A percentile compares a stretch with the other conserved stretches of the same genome.
phyloP scores from a whole-genome alignment of 2,329 filamentous ascomycete species.

The Sporothrix luriei region DNA sequence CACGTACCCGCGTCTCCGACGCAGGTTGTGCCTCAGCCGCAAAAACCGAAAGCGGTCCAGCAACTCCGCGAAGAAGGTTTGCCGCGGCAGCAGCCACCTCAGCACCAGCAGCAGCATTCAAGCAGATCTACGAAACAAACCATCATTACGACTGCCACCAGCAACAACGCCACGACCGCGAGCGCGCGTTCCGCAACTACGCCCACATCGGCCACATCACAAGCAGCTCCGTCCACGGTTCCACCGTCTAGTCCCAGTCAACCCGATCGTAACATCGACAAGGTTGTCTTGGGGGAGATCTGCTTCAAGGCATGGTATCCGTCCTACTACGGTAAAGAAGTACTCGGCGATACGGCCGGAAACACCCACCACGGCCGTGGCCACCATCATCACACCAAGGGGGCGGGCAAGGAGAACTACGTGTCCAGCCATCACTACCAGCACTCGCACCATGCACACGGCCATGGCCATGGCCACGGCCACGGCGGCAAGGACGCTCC shows the following conservation, averaged over 20 bases:
- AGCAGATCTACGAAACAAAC: background rate
- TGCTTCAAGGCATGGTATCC: constrained; percentile 91
- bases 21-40: background rate
- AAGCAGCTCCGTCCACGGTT: constrained; percentile 13
- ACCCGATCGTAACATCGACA: constrained; percentile 76
- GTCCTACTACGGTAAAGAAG: constrained; percentile 80
- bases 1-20: background rate
- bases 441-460: background rate
- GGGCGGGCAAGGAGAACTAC: constrained; percentile 39
- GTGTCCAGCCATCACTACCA: constrained; percentile 8
- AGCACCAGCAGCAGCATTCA: background rate
- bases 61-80: constrained; percentile 8
- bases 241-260: constrained; percentile 45
- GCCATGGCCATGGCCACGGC: background rate
- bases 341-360: constrained; percentile 55
- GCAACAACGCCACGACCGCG: background rate
- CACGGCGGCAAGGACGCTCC: constrained; percentile 41
- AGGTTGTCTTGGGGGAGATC: constrained; percentile 81
- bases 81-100: background rate
- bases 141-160: background rate
- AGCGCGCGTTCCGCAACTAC: constrained; percentile 47
- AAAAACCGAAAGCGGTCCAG: constrained; percentile 40
- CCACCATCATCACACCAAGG: constrained; percentile 18
- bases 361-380: constrained; percentile 35
- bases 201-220: constrained; percentile 38